Percentiles rank a stretch among this genome's conserved stretches.
phyloP scores from a whole-genome alignment of 768 basidiomycete genomes.

The Suillus fuscotomentosus region DNA sequence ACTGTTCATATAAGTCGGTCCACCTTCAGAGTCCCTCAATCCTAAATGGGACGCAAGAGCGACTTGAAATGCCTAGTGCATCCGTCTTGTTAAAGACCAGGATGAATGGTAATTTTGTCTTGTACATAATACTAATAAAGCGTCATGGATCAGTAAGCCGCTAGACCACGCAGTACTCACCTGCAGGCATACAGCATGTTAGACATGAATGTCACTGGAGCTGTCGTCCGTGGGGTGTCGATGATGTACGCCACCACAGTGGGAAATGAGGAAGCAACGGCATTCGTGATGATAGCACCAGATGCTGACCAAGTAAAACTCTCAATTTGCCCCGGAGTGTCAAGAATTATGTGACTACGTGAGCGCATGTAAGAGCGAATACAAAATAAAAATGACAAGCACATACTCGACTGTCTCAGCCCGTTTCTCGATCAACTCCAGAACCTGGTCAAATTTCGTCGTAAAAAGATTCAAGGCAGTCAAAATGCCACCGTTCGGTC shows the following conservation, averaged over 20 bases:
- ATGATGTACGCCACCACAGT: slow-evolving; percentile 96
- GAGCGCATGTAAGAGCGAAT: neutral
- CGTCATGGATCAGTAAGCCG: neutral
- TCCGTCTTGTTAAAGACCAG: slow-evolving; percentile 99
- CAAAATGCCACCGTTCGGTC: slow-evolving; percentile 96
- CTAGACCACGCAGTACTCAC: slow-evolving; percentile 38
- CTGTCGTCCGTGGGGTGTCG: slow-evolving; percentile 92
- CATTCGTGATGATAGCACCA: slow-evolving; percentile 97
- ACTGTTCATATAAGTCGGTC: slow-evolving; percentile 97
- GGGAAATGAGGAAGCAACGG: slow-evolving; percentile 89
- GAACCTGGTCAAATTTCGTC: slow-evolving; percentile 97
- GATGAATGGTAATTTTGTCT: slow-evolving; percentile 95
- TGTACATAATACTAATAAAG: slow-evolving; percentile 82
- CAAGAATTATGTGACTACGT: slow-evolving; percentile 85
- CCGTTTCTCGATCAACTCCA: slow-evolving; percentile 87
- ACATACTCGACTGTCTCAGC: slow-evolving; percentile 86
- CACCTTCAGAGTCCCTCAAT: slow-evolving; percentile 75
- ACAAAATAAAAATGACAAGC: neutral
- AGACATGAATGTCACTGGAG: slow-evolving; percentile 98
- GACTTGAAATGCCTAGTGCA: slow-evolving; percentile 87
- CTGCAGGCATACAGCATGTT: slow-evolving; percentile 99
- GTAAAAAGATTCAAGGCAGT: slow-evolving; percentile 97
- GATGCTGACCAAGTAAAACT: slow-evolving; percentile 99
- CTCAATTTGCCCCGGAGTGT: slow-evolving; percentile 99
- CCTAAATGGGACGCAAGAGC: slow-evolving; percentile 75